Conservation (phyloP, 148 eudicot genomes). For the Selenicereus undatus region DNA sequence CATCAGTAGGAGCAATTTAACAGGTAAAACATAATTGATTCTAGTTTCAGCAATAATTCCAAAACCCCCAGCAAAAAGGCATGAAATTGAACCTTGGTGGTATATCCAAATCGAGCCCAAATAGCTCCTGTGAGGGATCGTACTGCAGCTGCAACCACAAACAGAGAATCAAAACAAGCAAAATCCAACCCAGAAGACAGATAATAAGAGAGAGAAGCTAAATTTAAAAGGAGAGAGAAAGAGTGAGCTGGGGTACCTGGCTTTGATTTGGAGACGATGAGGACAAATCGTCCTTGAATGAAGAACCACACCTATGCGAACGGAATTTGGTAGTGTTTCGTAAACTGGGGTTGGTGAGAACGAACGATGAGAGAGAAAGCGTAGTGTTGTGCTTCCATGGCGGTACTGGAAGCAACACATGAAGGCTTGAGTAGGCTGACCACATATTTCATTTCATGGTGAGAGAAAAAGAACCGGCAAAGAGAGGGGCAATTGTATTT, state of each 20-base stretch:
- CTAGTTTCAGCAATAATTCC: background rate
- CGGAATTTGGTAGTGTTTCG: slow-evolving; percentile 15
- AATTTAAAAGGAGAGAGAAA: background rate
- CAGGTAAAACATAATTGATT: background rate
- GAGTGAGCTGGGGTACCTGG: slow-evolving; percentile 30
- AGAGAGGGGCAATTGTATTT: background rate
- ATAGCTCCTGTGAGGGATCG: slow-evolving; percentile 65
- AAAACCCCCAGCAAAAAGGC: slow-evolving; percentile 1
- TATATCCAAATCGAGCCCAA: slow-evolving; percentile 45
- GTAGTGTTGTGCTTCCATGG: slow-evolving; percentile 33
- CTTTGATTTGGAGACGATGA: slow-evolving; percentile 31
- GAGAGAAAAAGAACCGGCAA: background rate
- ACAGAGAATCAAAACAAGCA: background rate
- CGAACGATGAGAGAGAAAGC: slow-evolving; percentile 3
- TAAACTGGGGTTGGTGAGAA: slow-evolving; percentile 21
- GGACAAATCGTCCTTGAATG: slow-evolving; percentile 38
- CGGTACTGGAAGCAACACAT: slow-evolving; percentile 30
- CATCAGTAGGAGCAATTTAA: background rate
- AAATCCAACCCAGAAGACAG: background rate
- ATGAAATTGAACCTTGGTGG: slow-evolving; percentile 47
- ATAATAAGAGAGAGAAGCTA: background rate
- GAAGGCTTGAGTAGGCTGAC: slow-evolving; percentile 37
- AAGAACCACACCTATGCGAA: slow-evolving; percentile 21
- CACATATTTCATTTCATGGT: slow-evolving; percentile 37
- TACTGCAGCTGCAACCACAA: slow-evolving; percentile 41